A percentile compares a stretch with the other conserved stretches of the same genome.
Evolutionary conservation across 768 basidiomycete genomes (phyloP).

Genomic region (Tylopilus rubrobrunneus): DNA sequence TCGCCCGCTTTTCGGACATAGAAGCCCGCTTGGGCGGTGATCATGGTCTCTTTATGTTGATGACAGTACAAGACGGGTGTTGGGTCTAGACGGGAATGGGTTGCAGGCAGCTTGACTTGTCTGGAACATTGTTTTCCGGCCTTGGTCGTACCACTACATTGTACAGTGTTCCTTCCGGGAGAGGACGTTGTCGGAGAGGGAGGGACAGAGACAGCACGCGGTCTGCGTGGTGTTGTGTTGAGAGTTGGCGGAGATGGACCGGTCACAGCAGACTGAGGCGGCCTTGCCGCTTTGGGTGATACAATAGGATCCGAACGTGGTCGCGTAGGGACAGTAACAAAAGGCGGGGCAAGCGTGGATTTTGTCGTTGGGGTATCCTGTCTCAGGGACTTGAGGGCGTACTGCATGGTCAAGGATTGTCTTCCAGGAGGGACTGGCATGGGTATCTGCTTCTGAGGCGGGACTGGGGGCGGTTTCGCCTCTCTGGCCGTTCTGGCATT

Average conservation of each 20-base stretch:
- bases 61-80: constrained; percentile 48
- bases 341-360: constrained; percentile 18
- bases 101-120: constrained; percentile 44
- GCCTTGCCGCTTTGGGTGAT: constrained; percentile 7
- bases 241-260: constrained; percentile 11
- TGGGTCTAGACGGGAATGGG: constrained; percentile 24
- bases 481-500: not conserved
- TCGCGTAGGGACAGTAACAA: constrained; percentile 21
- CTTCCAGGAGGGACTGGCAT: constrained; percentile 35
- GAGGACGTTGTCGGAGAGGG: constrained; percentile 18
- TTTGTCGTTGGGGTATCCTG: constrained; percentile 6
- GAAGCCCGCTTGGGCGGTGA: constrained; percentile 48
- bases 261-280: constrained; percentile 1
- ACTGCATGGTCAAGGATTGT: constrained; percentile 19
- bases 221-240: constrained; percentile 14
- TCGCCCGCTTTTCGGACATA: constrained; percentile 45
- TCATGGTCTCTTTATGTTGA: constrained; percentile 58
- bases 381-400: constrained; percentile 19
- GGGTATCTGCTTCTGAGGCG: constrained; percentile 14
- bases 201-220: constrained; percentile 19
- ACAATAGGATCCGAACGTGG: constrained; percentile 33
- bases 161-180: constrained; percentile 25
- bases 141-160: constrained; percentile 66
- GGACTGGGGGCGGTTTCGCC: not conserved
- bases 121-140: constrained; percentile 60